Evolutionary conservation across 129 eudicot genomes (phyloP), one percentile per base, ranked within the genome.

Genomic region (Calendula officinalis): DNA sequence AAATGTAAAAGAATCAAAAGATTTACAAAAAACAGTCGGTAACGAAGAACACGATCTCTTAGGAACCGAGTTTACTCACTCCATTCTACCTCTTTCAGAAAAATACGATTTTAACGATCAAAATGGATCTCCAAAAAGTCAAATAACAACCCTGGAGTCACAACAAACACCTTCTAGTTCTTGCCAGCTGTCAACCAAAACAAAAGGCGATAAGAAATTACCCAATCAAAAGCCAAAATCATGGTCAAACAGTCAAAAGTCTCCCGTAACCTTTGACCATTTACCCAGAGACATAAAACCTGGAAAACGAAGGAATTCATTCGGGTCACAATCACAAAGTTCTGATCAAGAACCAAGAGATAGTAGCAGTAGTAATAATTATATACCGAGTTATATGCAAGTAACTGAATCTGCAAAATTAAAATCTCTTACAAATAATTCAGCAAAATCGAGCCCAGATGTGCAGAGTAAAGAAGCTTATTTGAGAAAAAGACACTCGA

Each of bases 331-430:
- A 49, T 80, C 88, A 36, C 67, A 80, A 49, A 91, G 61, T 52
- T 78, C 98, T 32, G 92, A 83, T 33, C 85, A 78, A 48, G 98
- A 87, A 59, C 88, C 94, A 10, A 78, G 96, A 71, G 98, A 87
- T 66, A 84, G 88, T 37, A 77, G 88, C 68, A 73, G 81, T 57
- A 84, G 90, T 59, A 85, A 22, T 22, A 22, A 35, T 39, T 69
- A 86, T 74, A 54, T 91, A 43, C 98, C 96, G 38, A 87, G 94
- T 73, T 91, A 91, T 68, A 91, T 91, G 98, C 96, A 91, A 67
- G 86, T 88, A 8, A 91, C 98, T 4, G 84, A 91, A 72, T 91
- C 98, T 16, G 98, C 96, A 32, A 82, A 71, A 72, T 88, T 90
- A 7, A 91, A 91, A 77, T 90, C 90, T 50, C 73, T 70, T 53